A percentile compares a stretch with the other conserved stretches of the same genome.
Conservation (phyloP, 1,139 yeast genomes). For the Pichia sp. region DNA sequence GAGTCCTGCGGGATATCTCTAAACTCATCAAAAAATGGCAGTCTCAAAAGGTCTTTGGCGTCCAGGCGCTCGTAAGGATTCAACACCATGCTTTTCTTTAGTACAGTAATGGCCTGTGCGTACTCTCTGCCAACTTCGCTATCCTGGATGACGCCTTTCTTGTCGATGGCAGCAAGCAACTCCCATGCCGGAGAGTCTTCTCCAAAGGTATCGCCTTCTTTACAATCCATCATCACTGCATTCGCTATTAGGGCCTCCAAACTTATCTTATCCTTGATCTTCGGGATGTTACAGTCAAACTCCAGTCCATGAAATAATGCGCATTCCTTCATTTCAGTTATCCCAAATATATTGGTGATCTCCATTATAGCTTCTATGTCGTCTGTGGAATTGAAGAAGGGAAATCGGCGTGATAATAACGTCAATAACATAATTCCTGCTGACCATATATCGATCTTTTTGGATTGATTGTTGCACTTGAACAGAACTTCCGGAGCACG, state of each 20-base stretch:
- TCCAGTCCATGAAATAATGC: slow-evolving; percentile 88
- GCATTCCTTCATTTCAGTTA: slow-evolving; percentile 64
- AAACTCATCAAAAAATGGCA: slow-evolving; percentile 45
- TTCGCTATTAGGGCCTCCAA: slow-evolving; percentile 38
- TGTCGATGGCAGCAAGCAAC: slow-evolving; percentile 27
- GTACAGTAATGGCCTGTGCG: slow-evolving; percentile 45
- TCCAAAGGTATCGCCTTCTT: slow-evolving; percentile 32
- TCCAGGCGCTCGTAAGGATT: slow-evolving; percentile 52
- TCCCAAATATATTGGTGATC: slow-evolving; percentile 77
- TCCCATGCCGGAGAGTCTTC: slow-evolving; percentile 37
- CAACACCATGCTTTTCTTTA: slow-evolving; percentile 51
- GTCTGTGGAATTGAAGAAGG: slow-evolving; percentile 84
- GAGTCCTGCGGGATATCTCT: background rate
- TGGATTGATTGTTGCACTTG: slow-evolving; percentile 80
- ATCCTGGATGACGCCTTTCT: slow-evolving; percentile 25
- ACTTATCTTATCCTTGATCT: slow-evolving; percentile 34
- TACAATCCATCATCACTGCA: slow-evolving; percentile 32
- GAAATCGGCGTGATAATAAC: slow-evolving; percentile 67
- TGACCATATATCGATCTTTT: slow-evolving; percentile 86
- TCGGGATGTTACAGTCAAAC: slow-evolving; percentile 60
- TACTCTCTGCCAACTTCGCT: slow-evolving; percentile 31
- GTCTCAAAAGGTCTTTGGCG: slow-evolving; percentile 52
- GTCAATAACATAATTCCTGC: slow-evolving; percentile 84
- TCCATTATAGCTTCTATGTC: slow-evolving; percentile 90
- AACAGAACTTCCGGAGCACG: slow-evolving; percentile 91